Evolutionary conservation across 345 rosid species (phyloP), one percentile per base, ranked within the genome.

Genomic region (Populus nigra): DNA sequence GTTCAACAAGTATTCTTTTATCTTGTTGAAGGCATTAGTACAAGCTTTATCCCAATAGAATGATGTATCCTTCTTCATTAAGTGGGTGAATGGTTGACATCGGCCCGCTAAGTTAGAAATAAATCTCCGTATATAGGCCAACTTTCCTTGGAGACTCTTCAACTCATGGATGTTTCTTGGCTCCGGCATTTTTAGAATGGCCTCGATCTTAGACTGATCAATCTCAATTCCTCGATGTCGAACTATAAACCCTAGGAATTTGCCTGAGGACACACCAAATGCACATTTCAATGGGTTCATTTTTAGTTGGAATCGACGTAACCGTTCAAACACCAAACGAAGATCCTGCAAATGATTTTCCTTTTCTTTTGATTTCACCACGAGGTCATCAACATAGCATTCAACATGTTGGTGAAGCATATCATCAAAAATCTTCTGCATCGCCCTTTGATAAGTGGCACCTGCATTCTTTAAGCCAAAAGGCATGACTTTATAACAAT

Each of bases 361-460:
- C 0, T 17, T 22, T 22, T 67, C 13, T 8, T 36, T 53, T 4
- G 59, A n/a, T 39, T 70, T 61, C 4, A 72, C 70, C 25, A 77
- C 73, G 10, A 63, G 11, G 4, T 79, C 74, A 33, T 74, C 74
- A 8, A 74, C 63, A 45, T 80, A 80, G 7, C 69, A 75, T 36
- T 80, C 82, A 7, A 80, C 68, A 38, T 36, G 13, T 17, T 79
- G 61, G 5, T 69, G 35, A 0, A 79, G 41, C 63, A 55, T 73
- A 8, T 73, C 74, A 2, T 66, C 31, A 29, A 79, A 79, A 2
- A 57, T 55, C 20, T 43, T 73, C 22, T 66, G 25, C 78, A 79
- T 79, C 0, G 69, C 82, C 18, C 17, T 8, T 39, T 79, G 62
- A 23, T 73, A 79, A 1, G 73, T 73, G 12, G 65, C 72, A 11